Percentiles rank a stretch among this genome's conserved stretches.
Evolutionary conservation across 1,284 basidiomycete species (phyloP).

Genomic region (Tilletiopsis washingtonensis): DNA sequence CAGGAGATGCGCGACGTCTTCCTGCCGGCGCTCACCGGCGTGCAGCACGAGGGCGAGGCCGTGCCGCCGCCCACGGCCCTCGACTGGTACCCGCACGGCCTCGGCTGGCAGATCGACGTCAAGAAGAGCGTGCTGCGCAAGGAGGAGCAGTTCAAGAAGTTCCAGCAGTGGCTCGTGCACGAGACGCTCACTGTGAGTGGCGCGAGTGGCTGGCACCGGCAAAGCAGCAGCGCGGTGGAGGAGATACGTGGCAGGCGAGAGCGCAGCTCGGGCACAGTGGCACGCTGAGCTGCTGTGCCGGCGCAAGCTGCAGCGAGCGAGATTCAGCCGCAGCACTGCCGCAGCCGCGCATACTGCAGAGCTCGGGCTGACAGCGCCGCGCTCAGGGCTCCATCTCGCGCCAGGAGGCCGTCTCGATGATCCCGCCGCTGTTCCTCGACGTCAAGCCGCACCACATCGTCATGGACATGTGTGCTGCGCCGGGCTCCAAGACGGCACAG

Average conservation of each 20-base stretch:
- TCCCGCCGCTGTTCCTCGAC: conserved; percentile 88
- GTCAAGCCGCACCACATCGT: conserved; percentile 56
- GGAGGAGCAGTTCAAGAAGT: conserved; percentile 86
- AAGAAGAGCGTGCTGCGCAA: conserved; percentile 83
- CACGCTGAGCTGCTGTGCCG: too few relatives aligned
- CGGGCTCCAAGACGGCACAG: conserved; percentile 94
- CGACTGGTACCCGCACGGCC: conserved; percentile 84
- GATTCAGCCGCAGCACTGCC: too few relatives aligned
- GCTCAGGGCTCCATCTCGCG: conserved; percentile 74
- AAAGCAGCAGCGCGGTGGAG: too few relatives aligned
- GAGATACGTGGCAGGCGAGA: too few relatives aligned
- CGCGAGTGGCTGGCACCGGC: too few relatives aligned
- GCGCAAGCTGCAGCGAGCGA: too few relatives aligned
- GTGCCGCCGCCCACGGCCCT: conserved; percentile 67
- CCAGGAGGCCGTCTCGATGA: conserved; percentile 97
- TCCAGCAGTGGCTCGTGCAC: conserved; percentile 92
- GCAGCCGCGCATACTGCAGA: not conserved
- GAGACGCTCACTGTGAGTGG: conserved; percentile 72
- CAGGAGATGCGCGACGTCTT: conserved; percentile 52
- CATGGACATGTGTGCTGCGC: conserved; percentile 98
- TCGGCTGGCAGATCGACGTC: conserved; percentile 93
- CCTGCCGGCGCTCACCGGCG: conserved; percentile 67
- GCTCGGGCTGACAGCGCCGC: conserved; percentile 1
- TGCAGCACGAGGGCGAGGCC: conserved; percentile 67
- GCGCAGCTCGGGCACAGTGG: too few relatives aligned